A percentile compares a stretch with the other conserved stretches of the same genome.
These are phyloP conservation scores for Aspergillus diversus DNA, from an alignment of 495 filamentous ascomycete species.

Conservation along the genomic window DNA sequence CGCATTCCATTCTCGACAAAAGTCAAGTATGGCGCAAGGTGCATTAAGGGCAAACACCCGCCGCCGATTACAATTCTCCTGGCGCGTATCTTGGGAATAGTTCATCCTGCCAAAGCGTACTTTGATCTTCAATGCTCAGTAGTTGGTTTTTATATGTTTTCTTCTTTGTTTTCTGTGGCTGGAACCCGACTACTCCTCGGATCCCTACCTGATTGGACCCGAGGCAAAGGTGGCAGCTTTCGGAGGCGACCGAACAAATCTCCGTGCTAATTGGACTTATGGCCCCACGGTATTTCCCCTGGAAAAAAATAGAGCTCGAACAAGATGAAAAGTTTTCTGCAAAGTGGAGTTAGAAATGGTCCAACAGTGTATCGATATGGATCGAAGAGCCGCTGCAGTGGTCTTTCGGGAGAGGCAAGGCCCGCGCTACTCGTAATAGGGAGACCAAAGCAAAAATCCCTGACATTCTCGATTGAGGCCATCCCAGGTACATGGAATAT, in stretches of 20 bases:
- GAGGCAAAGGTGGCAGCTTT: not conserved
- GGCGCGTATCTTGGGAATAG: no score
- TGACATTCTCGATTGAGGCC: not conserved
- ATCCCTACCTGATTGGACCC: not conserved
- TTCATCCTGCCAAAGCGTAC: no score
- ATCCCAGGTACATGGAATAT: not conserved
- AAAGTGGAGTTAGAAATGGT: not conserved
- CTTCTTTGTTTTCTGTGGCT: no score
- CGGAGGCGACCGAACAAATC: not conserved
- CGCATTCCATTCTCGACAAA: conserved; percentile 25
- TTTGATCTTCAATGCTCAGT: no score
- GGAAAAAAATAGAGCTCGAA: not conserved
- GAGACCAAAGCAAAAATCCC: not conserved
- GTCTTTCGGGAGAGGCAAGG: not conserved
- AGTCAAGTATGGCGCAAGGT: conserved; percentile 26
- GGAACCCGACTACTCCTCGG: no score
- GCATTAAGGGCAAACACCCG: no score
- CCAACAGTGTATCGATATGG: not conserved
- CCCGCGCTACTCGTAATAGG: not conserved
- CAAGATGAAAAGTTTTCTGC: not conserved
- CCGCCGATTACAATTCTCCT: no score
- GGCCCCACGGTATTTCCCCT: not conserved
- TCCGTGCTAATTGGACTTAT: not conserved
- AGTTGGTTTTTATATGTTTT: no score
- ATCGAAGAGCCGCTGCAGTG: not conserved